Base-by-base conservation (phyloP, 129 eudicot species). In the Flaveria bidentis region DNA sequence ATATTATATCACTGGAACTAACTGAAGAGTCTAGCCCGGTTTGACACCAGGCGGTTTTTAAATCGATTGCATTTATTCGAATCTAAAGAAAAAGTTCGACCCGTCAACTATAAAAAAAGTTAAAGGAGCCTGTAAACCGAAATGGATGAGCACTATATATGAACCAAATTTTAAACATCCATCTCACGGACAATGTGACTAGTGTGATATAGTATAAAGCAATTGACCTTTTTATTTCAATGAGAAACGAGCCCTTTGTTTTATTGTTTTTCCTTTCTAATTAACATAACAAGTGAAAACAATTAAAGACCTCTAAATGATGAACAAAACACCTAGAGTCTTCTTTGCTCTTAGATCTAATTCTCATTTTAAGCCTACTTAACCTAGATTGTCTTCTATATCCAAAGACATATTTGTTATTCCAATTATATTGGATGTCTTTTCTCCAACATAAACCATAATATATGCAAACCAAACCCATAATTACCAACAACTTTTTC, bases 371-470 rank as follows among this genome's bases (percentile, higher is more conserved):
- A 22, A 73, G 15, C 79, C 62, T 76, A 73, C 69, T 36, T 30
- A 58, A 71, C 72, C 62, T 79, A 79, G 26, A 23, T 46, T 71
- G 65, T 78, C 76, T 61, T 66, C 53, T 55, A 67, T 52, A 33
- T 17, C 15, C 67, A 64, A 79, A 52, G 67, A 3, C 16, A 14
- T 72, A 72, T 73, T 50, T 56, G 69, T 44, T 63, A 80, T 58
- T 73, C 79, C 78, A 80, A 65, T 73, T 80, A 73, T 68, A 56
- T 74, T 46, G 70, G 75, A 53, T 80, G 79, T 73, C 84, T 74
- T 42, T 73, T 74, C 79, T 73, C 74, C 39, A 73, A 74, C 75
- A 80, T 18, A 56, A 73, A 28, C 64, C 84, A 73, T 55, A 80
- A 45, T 45, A 45, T 45, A 45, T 73, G 75, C 79, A 67, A 73